Conservation (phyloP, 306 rosid species). For the Ormosia semicastrata region DNA sequence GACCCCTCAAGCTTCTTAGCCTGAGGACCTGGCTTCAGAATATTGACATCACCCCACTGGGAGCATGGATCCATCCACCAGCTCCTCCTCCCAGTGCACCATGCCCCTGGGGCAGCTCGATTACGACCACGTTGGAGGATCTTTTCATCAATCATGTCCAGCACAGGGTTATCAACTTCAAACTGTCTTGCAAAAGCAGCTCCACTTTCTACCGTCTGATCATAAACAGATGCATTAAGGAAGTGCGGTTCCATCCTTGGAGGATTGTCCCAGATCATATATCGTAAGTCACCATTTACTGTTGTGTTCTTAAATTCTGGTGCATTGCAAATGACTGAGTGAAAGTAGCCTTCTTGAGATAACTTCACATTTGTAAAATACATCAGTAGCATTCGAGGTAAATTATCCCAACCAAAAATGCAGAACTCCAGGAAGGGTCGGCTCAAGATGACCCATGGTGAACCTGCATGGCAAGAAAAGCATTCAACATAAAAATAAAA, state of each 20-base stretch:
- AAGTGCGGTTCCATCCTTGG: constrained; percentile 87
- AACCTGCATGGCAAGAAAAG: constrained; percentile 64
- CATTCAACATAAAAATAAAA: constrained; percentile 9
- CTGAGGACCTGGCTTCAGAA: constrained; percentile 67
- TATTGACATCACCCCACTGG: constrained; percentile 78
- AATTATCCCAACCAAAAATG: constrained; percentile 93
- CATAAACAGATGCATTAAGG: constrained; percentile 63
- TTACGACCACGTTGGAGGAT: constrained; percentile 66
- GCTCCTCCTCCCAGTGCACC: constrained; percentile 75
- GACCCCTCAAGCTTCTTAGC: constrained; percentile 74
- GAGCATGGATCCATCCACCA: constrained; percentile 93
- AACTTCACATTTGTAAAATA: constrained; percentile 81
- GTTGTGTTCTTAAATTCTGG: constrained; percentile 83
- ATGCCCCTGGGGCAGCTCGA: constrained; percentile 62
- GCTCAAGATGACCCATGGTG: constrained; percentile 88
- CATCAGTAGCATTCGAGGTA: constrained; percentile 84
- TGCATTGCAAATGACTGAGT: constrained; percentile 82
- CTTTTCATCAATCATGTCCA: constrained; percentile 67
- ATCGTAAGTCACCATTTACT: constrained; percentile 78
- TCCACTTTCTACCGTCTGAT: constrained; percentile 76
- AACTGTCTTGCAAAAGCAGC: constrained; percentile 91
- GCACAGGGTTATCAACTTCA: constrained; percentile 54
- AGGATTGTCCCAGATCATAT: constrained; percentile 90
- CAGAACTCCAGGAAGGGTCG: constrained; percentile 84
- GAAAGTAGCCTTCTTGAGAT: constrained; percentile 95